Percentiles rank a stretch among this genome's conserved stretches.
These are phyloP conservation scores for Fraxinus americana DNA, from an alignment of 257 asterid genomes.

Conservation along the genomic window DNA sequence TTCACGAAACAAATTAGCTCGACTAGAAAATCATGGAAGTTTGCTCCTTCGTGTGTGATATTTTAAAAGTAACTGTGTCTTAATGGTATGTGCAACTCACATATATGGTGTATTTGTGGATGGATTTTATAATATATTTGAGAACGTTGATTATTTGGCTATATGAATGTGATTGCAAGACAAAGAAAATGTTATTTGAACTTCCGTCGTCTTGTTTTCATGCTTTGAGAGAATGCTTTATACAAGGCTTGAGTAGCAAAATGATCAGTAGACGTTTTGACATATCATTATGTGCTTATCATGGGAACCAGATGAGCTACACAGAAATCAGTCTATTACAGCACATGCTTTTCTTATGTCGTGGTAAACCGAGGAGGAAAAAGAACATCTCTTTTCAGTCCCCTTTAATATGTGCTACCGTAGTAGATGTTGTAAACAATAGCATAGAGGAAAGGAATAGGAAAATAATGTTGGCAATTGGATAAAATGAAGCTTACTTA, in stretches of 20 bases:
- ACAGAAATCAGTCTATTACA: constrained; percentile 1
- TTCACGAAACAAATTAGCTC: neutral
- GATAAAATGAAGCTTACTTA: constrained; percentile 9
- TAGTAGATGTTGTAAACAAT: neutral
- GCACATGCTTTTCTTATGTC: constrained; percentile 1
- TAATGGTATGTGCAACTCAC: neutral
- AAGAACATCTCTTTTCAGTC: constrained; percentile 1
- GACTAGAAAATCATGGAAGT: neutral
- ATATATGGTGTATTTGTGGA: constrained; percentile 1
- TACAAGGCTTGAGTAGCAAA: neutral
- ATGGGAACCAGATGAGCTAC: constrained; percentile 1
- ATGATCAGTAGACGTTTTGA: neutral
- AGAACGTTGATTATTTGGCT: neutral
- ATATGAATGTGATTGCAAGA: constrained; percentile 7
- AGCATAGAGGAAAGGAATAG: neutral
- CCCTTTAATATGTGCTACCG: neutral
- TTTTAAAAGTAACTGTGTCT: neutral
- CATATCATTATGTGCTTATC: neutral
- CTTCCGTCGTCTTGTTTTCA: neutral
- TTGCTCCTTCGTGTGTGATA: constrained; percentile 3
- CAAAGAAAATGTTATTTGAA: neutral
- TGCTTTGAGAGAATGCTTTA: neutral
- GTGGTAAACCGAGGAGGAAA: constrained; percentile 9
- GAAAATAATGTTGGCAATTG: constrained; percentile 2
- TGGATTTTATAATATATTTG: neutral